Percentiles rank a stretch among this genome's conserved stretches.
phyloP scores from a whole-genome alignment of 73 alveolate species.

The Paramecium primaurelia region DNA sequence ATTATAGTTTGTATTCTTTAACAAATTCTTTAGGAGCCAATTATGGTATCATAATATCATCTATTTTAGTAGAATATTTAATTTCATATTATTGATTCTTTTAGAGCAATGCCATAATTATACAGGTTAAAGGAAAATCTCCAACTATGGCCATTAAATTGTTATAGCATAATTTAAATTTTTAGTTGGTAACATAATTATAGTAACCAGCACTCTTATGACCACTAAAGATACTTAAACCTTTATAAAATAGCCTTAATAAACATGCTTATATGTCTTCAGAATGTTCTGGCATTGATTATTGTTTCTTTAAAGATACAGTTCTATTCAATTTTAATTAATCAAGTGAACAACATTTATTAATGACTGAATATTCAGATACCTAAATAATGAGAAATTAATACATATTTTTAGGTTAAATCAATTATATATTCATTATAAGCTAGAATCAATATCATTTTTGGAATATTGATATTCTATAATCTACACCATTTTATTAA shows the following conservation, averaged over 20 bases:
- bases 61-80: slow-evolving; percentile 17
- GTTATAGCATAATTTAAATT: slow-evolving; percentile 21
- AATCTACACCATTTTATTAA: background rate
- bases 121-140: slow-evolving; percentile 34
- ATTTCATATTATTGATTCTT: background rate
- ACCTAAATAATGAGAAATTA: background rate
- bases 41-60: slow-evolving; percentile 34
- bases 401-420: background rate
- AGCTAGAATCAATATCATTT: slow-evolving; percentile 13
- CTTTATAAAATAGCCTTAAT: slow-evolving; percentile 1
- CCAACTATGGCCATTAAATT: slow-evolving; percentile 18
- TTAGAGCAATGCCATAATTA: background rate
- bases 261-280: slow-evolving; percentile 10
- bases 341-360: background rate
- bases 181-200: slow-evolving; percentile 4
- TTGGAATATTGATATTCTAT: slow-evolving; percentile 10
- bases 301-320: background rate
- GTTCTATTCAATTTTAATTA: slow-evolving; percentile 1
- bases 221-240: slow-evolving; percentile 16
- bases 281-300: slow-evolving; percentile 37
- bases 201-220: slow-evolving; percentile 44
- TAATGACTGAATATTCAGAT: background rate
- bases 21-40: slow-evolving; percentile 15
- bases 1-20: background rate
- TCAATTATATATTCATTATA: slow-evolving; percentile 3